Base-by-base conservation (phyloP, 2,329 filamentous ascomycete species). In the Pseudophaeomoniella oleicola region DNA sequence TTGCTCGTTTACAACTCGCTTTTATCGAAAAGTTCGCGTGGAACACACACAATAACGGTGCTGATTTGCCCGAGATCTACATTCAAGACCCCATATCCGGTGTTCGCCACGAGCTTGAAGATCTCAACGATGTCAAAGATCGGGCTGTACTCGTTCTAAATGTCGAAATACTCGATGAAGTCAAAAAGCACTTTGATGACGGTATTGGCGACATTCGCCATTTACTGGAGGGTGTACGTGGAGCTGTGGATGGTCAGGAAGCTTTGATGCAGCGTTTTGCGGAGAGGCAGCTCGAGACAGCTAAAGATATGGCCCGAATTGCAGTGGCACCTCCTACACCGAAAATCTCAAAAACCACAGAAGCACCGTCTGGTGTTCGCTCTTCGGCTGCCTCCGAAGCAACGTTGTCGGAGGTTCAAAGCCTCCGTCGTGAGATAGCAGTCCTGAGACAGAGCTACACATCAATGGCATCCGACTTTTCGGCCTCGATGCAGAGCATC, bases 11-110 rank as follows among this genome's bases (percentile, higher is more conserved):
- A 39, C 88, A 98, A 56, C 70, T 98, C 17, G 88, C 90, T 1
- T 98, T 98, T 49, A 98, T 98, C 48, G 90, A 98, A 48, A 98
- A 94, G 55, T 98, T 98, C 53, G 90, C 88, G 0, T 98, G 92
- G 87, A 96, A 94, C 49, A 94, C 88, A 1, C 87, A 96, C 48
- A 81, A 85, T 42, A 92, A 94, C 50, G 90, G 90, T 5, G 75
- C 77, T 11, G 90, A 98, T 53, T 63, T 98, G 32, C 90, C 90
- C 0, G 90, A 98, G 49, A 96, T 98, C 12, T 94, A 98, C 55
- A 90, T 98, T 12, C 90, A 98, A 56, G 90, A 98, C 54, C 81
- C 87, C 0, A 72, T 94, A 2, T 96, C 90, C 5, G 90, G 90
- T 1, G 82, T 98, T n/a, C 80, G 90, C 12, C 88, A 98, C 55